Evolutionary conservation across 345 rosid species (phyloP).

Genomic region (Schrenkiella parvula): DNA sequence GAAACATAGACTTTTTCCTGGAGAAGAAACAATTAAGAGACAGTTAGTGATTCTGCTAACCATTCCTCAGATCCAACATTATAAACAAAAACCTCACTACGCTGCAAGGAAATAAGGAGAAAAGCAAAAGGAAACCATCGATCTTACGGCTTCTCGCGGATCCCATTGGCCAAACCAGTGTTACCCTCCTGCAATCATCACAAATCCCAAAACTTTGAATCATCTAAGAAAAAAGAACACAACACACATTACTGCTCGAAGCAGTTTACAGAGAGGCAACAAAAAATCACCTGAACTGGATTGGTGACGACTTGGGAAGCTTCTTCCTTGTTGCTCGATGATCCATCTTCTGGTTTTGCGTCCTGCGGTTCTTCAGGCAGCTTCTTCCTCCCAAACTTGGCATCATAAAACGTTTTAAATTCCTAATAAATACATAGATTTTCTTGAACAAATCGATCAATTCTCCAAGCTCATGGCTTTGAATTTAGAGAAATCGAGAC

Average conservation of each 20-base stretch:
- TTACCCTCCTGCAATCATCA: slow-evolving; percentile 42
- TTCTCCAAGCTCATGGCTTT: slow-evolving; percentile 25
- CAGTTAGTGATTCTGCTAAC: not conserved
- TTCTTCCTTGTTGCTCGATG: slow-evolving; percentile 43
- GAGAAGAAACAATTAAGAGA: slow-evolving; percentile 5
- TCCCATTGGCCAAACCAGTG: slow-evolving; percentile 41
- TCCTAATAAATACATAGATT: slow-evolving; percentile 51
- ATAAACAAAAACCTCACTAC: slow-evolving; percentile 4
- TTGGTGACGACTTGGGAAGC: slow-evolving; percentile 57
- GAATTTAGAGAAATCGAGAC: slow-evolving; percentile 15
- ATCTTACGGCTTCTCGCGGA: slow-evolving; percentile 57
- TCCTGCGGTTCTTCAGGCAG: slow-evolving; percentile 32
- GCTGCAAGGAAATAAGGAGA: not conserved
- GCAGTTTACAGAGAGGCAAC: not conserved
- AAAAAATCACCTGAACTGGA: slow-evolving; percentile 51
- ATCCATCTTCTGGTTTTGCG: slow-evolving; percentile 36
- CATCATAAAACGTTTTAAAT: slow-evolving; percentile 70
- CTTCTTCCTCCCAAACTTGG: slow-evolving; percentile 94
- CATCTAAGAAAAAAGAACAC: not conserved
- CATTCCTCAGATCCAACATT: slow-evolving; percentile 3
- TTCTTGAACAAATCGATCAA: slow-evolving; percentile 27
- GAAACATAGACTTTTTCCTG: slow-evolving; percentile 81
- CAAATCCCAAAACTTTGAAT: not conserved
- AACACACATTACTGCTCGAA: not conserved
- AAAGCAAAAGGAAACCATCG: not conserved